Base-by-base conservation (phyloP, 768 basidiomycete genomes). In the Podaxis sp. region DNA sequence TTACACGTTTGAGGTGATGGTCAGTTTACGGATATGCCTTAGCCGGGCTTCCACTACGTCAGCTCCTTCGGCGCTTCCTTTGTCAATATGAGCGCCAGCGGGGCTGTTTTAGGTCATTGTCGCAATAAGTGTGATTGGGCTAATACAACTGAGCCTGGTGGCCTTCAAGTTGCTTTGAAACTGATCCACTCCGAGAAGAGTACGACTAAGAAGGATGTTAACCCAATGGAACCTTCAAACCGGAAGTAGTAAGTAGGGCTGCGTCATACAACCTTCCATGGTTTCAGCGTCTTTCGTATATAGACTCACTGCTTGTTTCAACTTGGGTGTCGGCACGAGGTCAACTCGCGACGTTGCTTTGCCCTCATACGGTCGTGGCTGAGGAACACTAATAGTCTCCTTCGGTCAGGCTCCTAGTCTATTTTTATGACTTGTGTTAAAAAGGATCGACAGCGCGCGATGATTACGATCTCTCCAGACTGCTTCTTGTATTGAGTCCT, bases 121-220 rank as follows among this genome's bases (percentile, higher is more conserved):
- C 60, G 46, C 12, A 47, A 47, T 41, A 33, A 37, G 53, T 49
- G 53, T 37, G 40, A 61, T 33, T 55, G 60, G 53, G 53, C 27
- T 4, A 46, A 41, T 24, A 38, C 52, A 11, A 17, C 13, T 13
- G 60, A 43, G 9, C 2, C 19, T 4, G 49, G 19, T 22, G 24
- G 2, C 9, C 4, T 43, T 43, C 11, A 19, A n/a, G 60, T 55
- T 47, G 17, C 33, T 13, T 25, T 61, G 40, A 41, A 61, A 7
- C 19, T 61, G 41, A 22, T 11, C 17, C 9, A 19, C 17, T 9
- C 19, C 5, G 24, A 41, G 40, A 33, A 13, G 38, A n/a, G 17
- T n/a, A 27, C 19, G 15, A 6, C 51, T 6, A 43, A 49, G 17
- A 53, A 55, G 19, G 60, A 61, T 55, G 55, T 61, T 13, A 61